Percentiles rank a stretch among this genome's conserved stretches.
These are phyloP conservation scores for Pholiota adiposa DNA, from an alignment of 1,284 basidiomycete species.

Conservation along the genomic window DNA sequence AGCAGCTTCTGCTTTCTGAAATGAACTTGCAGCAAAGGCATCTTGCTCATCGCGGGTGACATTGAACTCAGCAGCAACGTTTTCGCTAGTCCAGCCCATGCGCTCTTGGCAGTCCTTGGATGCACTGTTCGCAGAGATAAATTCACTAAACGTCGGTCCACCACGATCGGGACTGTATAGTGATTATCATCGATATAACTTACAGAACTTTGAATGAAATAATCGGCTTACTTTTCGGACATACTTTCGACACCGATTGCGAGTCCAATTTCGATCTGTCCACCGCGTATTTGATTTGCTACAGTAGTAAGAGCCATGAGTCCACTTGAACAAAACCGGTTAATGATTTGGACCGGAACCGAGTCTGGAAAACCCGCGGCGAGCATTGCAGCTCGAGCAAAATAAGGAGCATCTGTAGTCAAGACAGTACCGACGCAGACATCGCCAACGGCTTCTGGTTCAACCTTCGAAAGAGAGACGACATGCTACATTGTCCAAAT, in stretches of 20 bases:
- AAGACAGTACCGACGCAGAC: constrained; percentile 80
- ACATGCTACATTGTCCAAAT: constrained; percentile 53
- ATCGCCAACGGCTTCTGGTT: constrained; percentile 75
- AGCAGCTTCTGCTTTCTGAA: constrained; percentile 75
- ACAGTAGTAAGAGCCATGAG: constrained; percentile 77
- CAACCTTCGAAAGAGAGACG: constrained; percentile 63
- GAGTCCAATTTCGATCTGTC: constrained; percentile 86
- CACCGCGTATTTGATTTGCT: constrained; percentile 79
- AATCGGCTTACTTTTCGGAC: constrained; percentile 64
- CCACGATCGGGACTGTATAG: constrained; percentile 64
- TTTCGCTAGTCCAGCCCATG: constrained; percentile 91
- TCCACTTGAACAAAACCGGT: constrained; percentile 82
- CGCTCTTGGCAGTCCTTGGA: constrained; percentile 67
- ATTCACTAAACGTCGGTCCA: constrained; percentile 62
- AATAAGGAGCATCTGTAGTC: constrained; percentile 62
- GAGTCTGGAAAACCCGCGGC: constrained; percentile 83
- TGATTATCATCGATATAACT: constrained; percentile 3
- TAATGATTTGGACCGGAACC: constrained; percentile 76
- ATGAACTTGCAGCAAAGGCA: constrained; percentile 78
- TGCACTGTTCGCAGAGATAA: constrained; percentile 52
- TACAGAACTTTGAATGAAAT: background rate
- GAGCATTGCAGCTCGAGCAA: constrained; percentile 74
- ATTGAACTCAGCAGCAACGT: constrained; percentile 79
- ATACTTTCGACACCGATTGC: constrained; percentile 88
- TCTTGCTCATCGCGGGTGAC: constrained; percentile 88